Base-by-base conservation (phyloP, 108 stramenopile species). In the Nitzschia sp. region DNA sequence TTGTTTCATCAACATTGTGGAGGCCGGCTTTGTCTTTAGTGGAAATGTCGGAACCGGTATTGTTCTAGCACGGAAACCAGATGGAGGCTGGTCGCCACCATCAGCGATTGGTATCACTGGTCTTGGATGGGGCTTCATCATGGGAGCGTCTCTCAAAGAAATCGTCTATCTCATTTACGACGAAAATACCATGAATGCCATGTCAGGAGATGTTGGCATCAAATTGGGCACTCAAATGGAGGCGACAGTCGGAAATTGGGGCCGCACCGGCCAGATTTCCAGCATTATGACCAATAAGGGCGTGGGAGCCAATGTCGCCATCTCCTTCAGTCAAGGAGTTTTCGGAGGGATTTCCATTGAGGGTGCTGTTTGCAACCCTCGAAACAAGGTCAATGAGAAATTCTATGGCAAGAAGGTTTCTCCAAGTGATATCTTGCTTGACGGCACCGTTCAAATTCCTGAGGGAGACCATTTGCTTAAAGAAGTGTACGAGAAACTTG, bases 1-100 rank as follows among this genome's bases (percentile, higher is more conserved):
- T 63, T 59, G 42, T 3, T 71, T 71, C 46, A 57, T 90, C 53
- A 85, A 86, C 24, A 84, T 89, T n/a, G 74, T 83, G 21, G 89
- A 92, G 63, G 87, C 73, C 5, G 91, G 89, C 0, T 87, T 90
- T 38, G 75, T 89, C 41, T 76, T 88, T 50, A 79, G 85, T 7
- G 87, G 87, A 20, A 73, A 82, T 17, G 70, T 88, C 26, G 91
- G 87, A 6, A 83, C 83, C 12, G 91, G 91, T 3, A 70, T 90
- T 40, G 78, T 92, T 39, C 43, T 92, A 25, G 76, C 86, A 9
- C 80, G 77, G 48, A 73, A 79, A 7, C 29, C 34, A 12, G 58
- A 67, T 2, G 86, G 84, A 0, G 59, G 48, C 29, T 93, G 92
- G 92, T 71, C 67, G 17, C 78, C 88, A 11, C 92, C 92, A 9